Evolutionary conservation across 495 filamentous ascomycete species (phyloP).

Genomic region (Cenococcum geophilum): DNA sequence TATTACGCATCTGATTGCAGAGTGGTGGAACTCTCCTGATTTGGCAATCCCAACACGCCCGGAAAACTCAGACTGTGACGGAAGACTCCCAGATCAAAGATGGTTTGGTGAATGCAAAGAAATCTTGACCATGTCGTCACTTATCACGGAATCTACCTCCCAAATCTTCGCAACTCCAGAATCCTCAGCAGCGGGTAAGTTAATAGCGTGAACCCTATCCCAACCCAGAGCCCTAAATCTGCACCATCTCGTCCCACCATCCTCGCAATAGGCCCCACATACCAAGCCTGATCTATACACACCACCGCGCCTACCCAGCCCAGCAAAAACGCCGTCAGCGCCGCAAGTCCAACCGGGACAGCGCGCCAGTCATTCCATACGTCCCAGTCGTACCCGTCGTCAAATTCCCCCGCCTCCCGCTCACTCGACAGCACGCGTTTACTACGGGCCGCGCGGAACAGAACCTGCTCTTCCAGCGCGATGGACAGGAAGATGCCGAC

Average conservation of each 20-base stretch:
- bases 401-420: slow-evolving; percentile 21
- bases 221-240: slow-evolving; percentile 29
- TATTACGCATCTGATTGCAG: too few species aligned
- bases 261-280: slow-evolving; percentile 56
- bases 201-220: slow-evolving; percentile 19
- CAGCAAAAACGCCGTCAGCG: slow-evolving; percentile 54
- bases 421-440: background rate
- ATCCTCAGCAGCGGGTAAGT: slow-evolving; percentile 24
- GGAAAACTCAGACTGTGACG: too few species aligned
- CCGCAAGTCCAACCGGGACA: slow-evolving; percentile 60
- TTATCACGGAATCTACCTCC: slow-evolving; percentile 4
- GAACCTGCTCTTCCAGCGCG: slow-evolving; percentile 55
- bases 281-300: slow-evolving; percentile 65
- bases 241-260: slow-evolving; percentile 37
- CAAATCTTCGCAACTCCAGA: slow-evolving; percentile 22
- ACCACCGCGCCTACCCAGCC: slow-evolving; percentile 64
- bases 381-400: slow-evolving; percentile 52
- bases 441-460: slow-evolving; percentile 45
- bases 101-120: too few species aligned
- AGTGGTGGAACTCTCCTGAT: too few species aligned
- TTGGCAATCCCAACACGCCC: too few species aligned
- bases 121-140: too few species aligned
- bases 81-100: too few species aligned
- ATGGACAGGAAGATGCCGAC: slow-evolving; percentile 51
- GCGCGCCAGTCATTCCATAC: slow-evolving; percentile 54